phyloP scores from a whole-genome alignment of 2,329 filamentous ascomycete species.

The Dactylellina drechsleri region DNA sequence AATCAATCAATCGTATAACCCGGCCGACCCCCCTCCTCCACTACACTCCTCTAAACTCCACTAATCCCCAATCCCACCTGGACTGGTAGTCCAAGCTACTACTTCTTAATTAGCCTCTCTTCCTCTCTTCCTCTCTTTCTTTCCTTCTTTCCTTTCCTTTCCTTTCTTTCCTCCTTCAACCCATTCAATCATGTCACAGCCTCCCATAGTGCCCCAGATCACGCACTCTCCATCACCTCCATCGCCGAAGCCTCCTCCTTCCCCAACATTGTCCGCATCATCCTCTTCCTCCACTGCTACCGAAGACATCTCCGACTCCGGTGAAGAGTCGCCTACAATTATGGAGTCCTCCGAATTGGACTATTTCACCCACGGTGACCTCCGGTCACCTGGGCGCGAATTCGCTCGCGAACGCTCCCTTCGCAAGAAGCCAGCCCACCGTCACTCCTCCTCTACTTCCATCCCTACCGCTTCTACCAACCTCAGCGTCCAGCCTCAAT shows the following conservation, averaged over 20 bases:
- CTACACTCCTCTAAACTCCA: too few relatives aligned
- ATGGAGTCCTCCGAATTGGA: conserved; percentile 51
- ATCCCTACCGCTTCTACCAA: conserved; percentile 21
- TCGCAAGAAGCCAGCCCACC: conserved; percentile 49
- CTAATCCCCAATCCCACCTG: too few relatives aligned
- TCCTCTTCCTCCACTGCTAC: conserved; percentile 45
- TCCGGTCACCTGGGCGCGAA: conserved; percentile 47
- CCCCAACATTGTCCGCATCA: conserved; percentile 27
- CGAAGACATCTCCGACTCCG: conserved; percentile 54
- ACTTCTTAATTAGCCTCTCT: not conserved
- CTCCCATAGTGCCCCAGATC: conserved; percentile 51
- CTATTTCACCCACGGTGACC: conserved; percentile 50
- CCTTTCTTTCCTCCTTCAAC: conserved; percentile 1
- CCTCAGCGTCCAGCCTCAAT: conserved; percentile 34
- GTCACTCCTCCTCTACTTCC: conserved; percentile 33
- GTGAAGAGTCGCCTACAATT: conserved; percentile 37
- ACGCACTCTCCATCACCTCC: conserved; percentile 29
- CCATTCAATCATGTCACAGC: conserved; percentile 49
- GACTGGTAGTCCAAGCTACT: too few relatives aligned
- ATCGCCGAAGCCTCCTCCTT: conserved; percentile 26
- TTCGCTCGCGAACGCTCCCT: conserved; percentile 49
- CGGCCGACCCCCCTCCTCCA: too few relatives aligned
- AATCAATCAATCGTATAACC: not conserved
- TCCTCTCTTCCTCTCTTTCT: conserved; percentile 10
- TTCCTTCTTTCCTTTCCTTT: conserved; percentile 4